These are phyloP conservation scores for Talaromyces marneffei DNA, from an alignment of 2,329 filamentous ascomycete species.

Conservation along the genomic window DNA sequence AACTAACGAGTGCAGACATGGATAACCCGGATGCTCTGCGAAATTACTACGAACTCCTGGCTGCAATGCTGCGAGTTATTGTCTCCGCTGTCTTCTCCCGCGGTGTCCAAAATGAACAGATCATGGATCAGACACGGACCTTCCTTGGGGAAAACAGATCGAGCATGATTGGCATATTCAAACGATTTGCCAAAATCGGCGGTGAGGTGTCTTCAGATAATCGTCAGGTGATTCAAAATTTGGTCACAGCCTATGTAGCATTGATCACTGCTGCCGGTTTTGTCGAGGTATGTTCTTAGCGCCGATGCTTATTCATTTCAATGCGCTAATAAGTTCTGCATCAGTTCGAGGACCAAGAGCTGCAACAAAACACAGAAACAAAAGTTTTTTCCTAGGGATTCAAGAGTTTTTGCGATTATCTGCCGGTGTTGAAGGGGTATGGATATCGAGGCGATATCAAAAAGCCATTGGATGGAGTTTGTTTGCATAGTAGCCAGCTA, in stretches of 20 bases:
- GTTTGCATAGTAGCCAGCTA: slow-evolving; percentile 11
- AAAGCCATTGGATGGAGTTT: slow-evolving; percentile 16
- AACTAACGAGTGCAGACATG: slow-evolving; percentile 45
- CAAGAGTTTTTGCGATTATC: background rate
- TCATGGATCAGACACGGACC: slow-evolving; percentile 64
- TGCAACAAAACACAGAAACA: slow-evolving; percentile 25
- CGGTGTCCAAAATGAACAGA: slow-evolving; percentile 70
- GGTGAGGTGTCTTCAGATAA: slow-evolving; percentile 42
- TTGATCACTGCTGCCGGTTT: slow-evolving; percentile 79
- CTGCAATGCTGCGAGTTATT: slow-evolving; percentile 73
- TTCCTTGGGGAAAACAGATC: slow-evolving; percentile 80
- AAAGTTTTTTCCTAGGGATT: slow-evolving; percentile 30
- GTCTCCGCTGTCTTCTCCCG: slow-evolving; percentile 74
- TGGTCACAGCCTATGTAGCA: slow-evolving; percentile 80
- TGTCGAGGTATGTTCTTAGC: slow-evolving; percentile 61
- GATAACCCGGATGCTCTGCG: slow-evolving; percentile 65
- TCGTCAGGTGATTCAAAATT: slow-evolving; percentile 62
- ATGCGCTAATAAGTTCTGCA: slow-evolving; percentile 11
- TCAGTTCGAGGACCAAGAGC: slow-evolving; percentile 40
- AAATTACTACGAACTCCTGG: slow-evolving; percentile 78
- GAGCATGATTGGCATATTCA: slow-evolving; percentile 82
- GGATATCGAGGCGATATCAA: slow-evolving; percentile 10
- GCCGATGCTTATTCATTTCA: background rate
- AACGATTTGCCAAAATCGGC: slow-evolving; percentile 77
- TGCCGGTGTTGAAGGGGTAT: slow-evolving; percentile 12